Conservation (phyloP, 176 grass and related monocot genomes). For the Typha latifolia region DNA sequence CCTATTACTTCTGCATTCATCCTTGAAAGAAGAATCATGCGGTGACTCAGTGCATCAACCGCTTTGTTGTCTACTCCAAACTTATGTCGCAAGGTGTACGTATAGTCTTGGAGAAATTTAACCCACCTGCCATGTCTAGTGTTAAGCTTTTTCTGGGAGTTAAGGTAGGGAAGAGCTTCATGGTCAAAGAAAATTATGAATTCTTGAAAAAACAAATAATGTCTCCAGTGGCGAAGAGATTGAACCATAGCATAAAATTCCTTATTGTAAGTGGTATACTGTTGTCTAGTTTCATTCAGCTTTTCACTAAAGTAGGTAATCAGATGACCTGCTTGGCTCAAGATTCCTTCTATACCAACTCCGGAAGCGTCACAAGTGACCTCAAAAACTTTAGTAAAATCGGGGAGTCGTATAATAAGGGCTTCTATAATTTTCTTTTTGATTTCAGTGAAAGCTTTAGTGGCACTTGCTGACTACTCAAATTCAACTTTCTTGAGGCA, state of each 20-base stretch:
- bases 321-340: neutral
- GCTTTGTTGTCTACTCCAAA: neutral
- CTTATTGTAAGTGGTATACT: slow-evolving; percentile 4
- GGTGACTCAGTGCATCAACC: neutral
- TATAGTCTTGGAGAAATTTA: slow-evolving; percentile 2
- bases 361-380: neutral
- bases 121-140: neutral
- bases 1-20: neutral
- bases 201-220: slow-evolving; percentile 7
- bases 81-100: no score
- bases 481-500: no score
- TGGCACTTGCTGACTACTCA: no score
- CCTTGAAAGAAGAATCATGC: neutral
- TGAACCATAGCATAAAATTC: slow-evolving; percentile 18
- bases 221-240: no score
- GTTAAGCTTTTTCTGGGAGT: neutral
- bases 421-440: no score
- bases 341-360: neutral
- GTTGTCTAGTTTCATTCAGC: slow-evolving; percentile 4
- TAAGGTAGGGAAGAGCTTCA: neutral
- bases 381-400: slow-evolving; percentile 1
- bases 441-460: no score
- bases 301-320: slow-evolving; percentile 11
- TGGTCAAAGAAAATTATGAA: neutral
- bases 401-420: neutral